Conservation (phyloP, 768 basidiomycete genomes). For the Podaxis carcinomalis region DNA sequence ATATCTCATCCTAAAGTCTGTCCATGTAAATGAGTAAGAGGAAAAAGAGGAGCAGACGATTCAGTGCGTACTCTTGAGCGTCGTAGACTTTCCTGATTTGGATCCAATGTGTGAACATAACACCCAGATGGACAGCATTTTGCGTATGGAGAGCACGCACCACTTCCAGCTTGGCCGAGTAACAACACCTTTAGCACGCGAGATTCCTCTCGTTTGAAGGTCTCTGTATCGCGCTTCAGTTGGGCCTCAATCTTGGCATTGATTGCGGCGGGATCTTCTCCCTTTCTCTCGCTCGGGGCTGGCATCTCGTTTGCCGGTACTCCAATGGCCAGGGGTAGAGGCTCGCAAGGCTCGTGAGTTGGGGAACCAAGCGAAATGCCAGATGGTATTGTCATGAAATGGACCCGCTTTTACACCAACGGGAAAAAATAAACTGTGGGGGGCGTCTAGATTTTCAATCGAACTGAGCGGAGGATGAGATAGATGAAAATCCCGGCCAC, state of each 20-base stretch:
- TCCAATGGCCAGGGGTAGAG: not conserved
- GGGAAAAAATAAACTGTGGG: not conserved
- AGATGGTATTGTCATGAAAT: not conserved
- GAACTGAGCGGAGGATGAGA: not conserved
- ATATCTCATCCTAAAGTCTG: slow-evolving; percentile 74
- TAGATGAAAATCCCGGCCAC: not conserved
- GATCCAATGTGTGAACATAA: slow-evolving; percentile 5
- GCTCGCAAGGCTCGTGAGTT: not conserved
- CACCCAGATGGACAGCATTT: not conserved
- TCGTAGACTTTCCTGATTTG: slow-evolving; percentile 60
- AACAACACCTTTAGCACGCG: slow-evolving; percentile 41
- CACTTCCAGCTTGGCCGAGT: slow-evolving; percentile 65
- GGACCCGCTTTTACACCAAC: not conserved
- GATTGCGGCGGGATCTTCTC: not conserved
- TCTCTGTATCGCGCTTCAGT: not conserved
- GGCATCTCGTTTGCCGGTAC: not conserved
- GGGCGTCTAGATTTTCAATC: not conserved
- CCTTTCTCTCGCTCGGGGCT: not conserved
- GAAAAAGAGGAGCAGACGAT: not conserved
- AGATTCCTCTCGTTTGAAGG: not conserved
- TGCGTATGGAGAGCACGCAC: slow-evolving; percentile 29
- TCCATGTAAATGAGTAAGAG: not conserved
- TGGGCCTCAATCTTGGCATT: slow-evolving; percentile 3
- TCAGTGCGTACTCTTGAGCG: slow-evolving; percentile 50
- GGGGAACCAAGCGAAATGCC: not conserved